Evolutionary conservation across 2,329 filamentous ascomycete species (phyloP), one percentile per base, ranked within the genome.

Genomic region (Calonectria hawksworthii): DNA sequence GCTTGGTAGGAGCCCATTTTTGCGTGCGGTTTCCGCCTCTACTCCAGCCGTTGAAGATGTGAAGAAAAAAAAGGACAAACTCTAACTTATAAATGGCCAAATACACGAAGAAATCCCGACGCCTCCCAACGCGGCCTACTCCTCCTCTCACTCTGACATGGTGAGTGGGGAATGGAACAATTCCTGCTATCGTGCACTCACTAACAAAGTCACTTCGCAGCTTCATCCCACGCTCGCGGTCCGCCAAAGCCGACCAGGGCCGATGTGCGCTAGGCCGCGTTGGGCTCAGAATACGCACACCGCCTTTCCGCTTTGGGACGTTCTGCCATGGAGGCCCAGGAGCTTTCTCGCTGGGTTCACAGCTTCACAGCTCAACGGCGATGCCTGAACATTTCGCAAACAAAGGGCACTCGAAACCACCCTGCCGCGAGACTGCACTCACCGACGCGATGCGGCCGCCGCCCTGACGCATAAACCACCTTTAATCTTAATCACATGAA

Each of bases 1-100:
- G 76, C 78, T 51, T 80, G 77, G 38, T 77, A 72, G 64, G 83
- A 85, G 54, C 82, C 83, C 83, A 84, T 85, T 41, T 36, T 79
- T 54, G 32, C n/a, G 38, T 56, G 36, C 44, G 16, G 32, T 70
- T 67, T 72, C 32, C 47, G 70, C 51, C 36, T 54, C 56, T 34
- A 50, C 68, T n/a, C 23, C 54, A 50, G 65, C 36, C 38, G 54
- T 66, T 72, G 51, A 50, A 56, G 34, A 59, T 59, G 66, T 18
- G 32, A 65, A n/a, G 30, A 63, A 28, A 51, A 56, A 51, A 47
- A 34, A 68, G 26, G 41, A 52, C 34, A 54, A 71, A 30, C 28
- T 70, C 52, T 70, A 70, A 63, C 65, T 69, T 74, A 76, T 64
- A 74, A 50, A 72, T 68, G 52, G 68, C 44, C 59, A 74, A 67